phyloP scores from a whole-genome alignment of 306 rosid genomes.

The Casuarina equisetifolia region DNA sequence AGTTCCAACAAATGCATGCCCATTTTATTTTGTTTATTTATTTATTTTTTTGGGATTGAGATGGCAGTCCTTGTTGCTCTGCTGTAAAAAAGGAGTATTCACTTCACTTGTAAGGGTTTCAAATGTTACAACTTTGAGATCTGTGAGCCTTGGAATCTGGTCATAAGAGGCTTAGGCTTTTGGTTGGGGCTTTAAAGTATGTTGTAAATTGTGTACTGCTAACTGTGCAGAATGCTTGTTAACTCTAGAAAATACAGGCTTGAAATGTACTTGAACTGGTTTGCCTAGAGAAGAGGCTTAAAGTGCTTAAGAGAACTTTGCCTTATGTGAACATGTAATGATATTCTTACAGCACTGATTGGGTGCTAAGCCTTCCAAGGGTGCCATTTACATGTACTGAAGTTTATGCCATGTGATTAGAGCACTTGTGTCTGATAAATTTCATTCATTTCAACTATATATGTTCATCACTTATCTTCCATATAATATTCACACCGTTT shows the following conservation, averaged over 20 bases:
- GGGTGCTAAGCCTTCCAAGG: constrained; percentile 1
- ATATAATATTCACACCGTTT: constrained; percentile 9
- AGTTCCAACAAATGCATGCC: too few species aligned
- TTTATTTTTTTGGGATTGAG: too few species aligned
- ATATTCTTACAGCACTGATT: not conserved
- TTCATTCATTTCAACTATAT: not conserved
- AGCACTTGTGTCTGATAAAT: not conserved
- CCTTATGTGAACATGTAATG: not conserved
- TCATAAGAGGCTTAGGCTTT: not conserved
- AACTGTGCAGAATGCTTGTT: not conserved
- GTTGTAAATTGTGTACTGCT: not conserved
- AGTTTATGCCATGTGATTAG: not conserved
- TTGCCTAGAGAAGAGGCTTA: not conserved
- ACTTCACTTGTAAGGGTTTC: too few species aligned
- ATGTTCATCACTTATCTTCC: constrained; percentile 18
- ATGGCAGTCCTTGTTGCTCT: too few species aligned
- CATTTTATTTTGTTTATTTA: too few species aligned
- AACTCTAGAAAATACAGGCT: not conserved
- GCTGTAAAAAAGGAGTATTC: too few species aligned
- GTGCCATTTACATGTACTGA: not conserved
- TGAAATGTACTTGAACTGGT: not conserved
- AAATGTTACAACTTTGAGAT: too few species aligned
- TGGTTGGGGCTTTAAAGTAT: not conserved
- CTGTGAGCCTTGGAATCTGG: not conserved
- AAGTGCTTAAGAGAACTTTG: not conserved